Evolutionary conservation across 306 rosid species (phyloP), one percentile per base, ranked within the genome.

Genomic region (Nissolia schottii): DNA sequence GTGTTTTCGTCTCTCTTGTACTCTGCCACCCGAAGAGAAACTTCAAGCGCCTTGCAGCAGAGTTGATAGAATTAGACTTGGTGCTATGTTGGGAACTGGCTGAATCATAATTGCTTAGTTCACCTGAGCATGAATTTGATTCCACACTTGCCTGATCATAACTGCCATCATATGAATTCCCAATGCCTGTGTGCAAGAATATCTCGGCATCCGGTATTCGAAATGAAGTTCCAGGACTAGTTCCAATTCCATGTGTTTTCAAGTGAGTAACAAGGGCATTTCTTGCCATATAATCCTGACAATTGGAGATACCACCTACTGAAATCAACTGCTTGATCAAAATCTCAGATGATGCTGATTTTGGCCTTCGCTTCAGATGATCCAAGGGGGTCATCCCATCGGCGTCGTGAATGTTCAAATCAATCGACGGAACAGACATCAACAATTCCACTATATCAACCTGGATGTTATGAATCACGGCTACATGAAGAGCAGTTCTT

Each of bases 191-290:
- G 89, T 89, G 85, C 56, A 91, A 77, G 76, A 91, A 80, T 75
- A 91, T 89, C 86, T 94, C 97, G 10, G 91, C 85, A 77, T 94
- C 99, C 9, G 97, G 86, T 28, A 94, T 84, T 78, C 96, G 76
- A 51, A 95, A 95, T 22, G 91, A 89, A 53, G 95, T 91, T 73
- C 99, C 99, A 7, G 97, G 97, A 83, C 93, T 88, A 10, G 61
- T 76, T 41, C 86, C 84, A 67, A 86, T 84, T 29, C 92, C 93
- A 66, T 84, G 95, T 59, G 71, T 79, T 77, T 73, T 94, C 77
- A 91, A 71, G 79, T 89, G 95, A 50, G 86, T 66, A 68, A 82
- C 82, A 61, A 89, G 75, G 25, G 81, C 87, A 22, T 46, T 91
- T 79, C 89, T 79, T 11, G 83, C 75, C 15, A 37, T 40, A 41